These are phyloP conservation scores for Apiospora rasikravindrae DNA, from an alignment of 2,329 filamentous ascomycete genomes.

Conservation along the genomic window DNA sequence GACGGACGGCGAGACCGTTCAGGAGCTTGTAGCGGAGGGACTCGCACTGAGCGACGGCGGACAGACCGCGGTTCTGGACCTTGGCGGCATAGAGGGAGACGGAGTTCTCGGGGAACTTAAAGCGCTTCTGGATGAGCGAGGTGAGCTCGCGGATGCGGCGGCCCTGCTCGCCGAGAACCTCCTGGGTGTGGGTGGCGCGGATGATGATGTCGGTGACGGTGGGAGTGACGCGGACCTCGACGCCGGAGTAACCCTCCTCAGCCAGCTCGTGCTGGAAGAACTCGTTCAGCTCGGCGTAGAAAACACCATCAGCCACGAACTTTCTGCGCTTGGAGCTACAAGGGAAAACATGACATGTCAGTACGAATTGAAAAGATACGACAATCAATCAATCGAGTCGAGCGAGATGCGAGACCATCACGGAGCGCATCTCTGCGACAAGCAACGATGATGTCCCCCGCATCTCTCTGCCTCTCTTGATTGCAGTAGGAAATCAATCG, in stretches of 20 bases:
- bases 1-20: slow-evolving; percentile 97
- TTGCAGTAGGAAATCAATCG: slow-evolving; percentile 15
- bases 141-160: slow-evolving; percentile 99
- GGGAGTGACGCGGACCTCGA: slow-evolving; percentile 99
- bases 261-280: slow-evolving; percentile 99
- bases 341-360: slow-evolving; percentile 25
- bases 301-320: slow-evolving; percentile 98
- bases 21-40: slow-evolving; percentile 99
- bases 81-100: slow-evolving; percentile 99
- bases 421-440: not conserved
- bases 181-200: slow-evolving; percentile 99
- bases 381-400: not conserved
- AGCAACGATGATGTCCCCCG: slow-evolving; percentile 8
- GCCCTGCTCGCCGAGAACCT: slow-evolving; percentile 99
- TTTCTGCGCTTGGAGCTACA: slow-evolving; percentile 88
- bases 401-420: not conserved
- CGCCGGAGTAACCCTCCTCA: slow-evolving; percentile 99
- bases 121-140: slow-evolving; percentile 99
- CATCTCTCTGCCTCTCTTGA: not conserved
- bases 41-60: slow-evolving; percentile 99
- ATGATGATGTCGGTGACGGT: slow-evolving; percentile 99
- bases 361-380: slow-evolving; percentile 21
- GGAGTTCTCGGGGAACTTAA: slow-evolving; percentile 99
- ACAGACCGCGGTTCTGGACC: slow-evolving; percentile 99
- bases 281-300: slow-evolving; percentile 99